Evolutionary conservation across 306 rosid species (phyloP).

Genomic region (Trifolium repens): DNA sequence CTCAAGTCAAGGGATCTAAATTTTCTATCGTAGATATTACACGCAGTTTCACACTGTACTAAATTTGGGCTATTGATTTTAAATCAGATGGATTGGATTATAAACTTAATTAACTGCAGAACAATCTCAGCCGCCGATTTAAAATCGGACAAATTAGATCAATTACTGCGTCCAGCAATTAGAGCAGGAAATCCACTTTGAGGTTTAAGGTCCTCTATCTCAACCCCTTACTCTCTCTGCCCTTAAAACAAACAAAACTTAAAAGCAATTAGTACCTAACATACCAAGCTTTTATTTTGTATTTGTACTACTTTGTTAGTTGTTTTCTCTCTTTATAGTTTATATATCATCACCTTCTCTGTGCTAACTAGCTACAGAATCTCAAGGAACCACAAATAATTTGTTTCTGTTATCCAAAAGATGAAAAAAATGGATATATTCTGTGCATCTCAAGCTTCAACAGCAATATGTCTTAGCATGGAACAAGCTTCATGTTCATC

Average conservation of each 20-base stretch:
- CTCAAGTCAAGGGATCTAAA: too few relatives aligned
- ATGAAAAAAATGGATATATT: conserved; percentile 77
- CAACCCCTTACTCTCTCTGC: neutral
- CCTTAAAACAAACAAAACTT: conserved; percentile 25
- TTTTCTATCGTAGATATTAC: too few relatives aligned
- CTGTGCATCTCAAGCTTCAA: conserved; percentile 86
- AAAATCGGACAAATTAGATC: too few relatives aligned
- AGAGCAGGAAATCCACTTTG: too few relatives aligned
- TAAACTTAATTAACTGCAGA: too few relatives aligned
- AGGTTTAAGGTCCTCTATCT: conserved; percentile 6
- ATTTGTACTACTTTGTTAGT: neutral
- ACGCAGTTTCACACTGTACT: too few relatives aligned
- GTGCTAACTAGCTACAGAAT: conserved; percentile 45
- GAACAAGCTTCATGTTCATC: conserved; percentile 78
- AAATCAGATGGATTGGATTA: too few relatives aligned
- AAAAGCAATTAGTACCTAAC: conserved; percentile 34
- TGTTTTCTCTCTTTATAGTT: conserved; percentile 38
- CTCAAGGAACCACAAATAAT: conserved; percentile 49
- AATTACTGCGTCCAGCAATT: too few relatives aligned
- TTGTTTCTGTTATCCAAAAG: conserved; percentile 43
- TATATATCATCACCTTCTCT: conserved; percentile 2
- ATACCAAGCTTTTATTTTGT: neutral
- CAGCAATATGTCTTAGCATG: conserved; percentile 80
- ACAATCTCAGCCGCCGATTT: too few relatives aligned
- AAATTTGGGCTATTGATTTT: too few relatives aligned